Conservation (phyloP, 139 green algal genomes). For the Volvox reticuliferus region DNA sequence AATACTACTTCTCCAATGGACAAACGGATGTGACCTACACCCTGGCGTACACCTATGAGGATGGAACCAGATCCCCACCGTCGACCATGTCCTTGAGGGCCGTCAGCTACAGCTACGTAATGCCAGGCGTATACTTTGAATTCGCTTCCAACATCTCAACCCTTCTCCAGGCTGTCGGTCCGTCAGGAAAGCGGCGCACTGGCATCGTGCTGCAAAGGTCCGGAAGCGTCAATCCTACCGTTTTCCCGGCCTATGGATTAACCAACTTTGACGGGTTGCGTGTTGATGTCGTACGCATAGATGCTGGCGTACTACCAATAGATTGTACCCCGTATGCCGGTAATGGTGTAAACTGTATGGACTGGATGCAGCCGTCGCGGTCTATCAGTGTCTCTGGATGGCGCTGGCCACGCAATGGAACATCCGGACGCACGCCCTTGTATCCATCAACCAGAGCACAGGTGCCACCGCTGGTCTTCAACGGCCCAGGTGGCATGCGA, state of each 20-base stretch:
- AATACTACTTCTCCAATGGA: neutral
- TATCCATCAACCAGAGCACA: neutral
- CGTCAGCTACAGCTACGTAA: neutral
- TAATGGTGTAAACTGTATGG: neutral
- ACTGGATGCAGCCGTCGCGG: neutral
- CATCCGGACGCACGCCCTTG: neutral
- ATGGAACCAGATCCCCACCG: neutral
- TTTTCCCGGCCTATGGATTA: neutral
- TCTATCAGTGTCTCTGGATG: neutral
- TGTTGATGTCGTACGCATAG: neutral
- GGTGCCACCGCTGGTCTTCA: neutral
- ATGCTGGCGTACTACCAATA: neutral
- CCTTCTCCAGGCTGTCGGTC: neutral
- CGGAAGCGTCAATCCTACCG: neutral
- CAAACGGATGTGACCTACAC: neutral
- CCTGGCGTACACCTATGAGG: neutral
- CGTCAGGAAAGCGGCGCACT: neutral
- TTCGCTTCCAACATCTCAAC: neutral
- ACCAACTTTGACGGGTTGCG: neutral
- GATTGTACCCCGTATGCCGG: neutral
- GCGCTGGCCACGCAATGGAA: neutral
- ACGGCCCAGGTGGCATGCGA: neutral
- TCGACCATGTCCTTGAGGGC: neutral
- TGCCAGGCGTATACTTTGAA: neutral
- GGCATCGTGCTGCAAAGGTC: slow-evolving; percentile 23